Evolutionary conservation across 768 basidiomycete species (phyloP), one percentile per base, ranked within the genome.

Genomic region (Glaciozyma antarctica): DNA sequence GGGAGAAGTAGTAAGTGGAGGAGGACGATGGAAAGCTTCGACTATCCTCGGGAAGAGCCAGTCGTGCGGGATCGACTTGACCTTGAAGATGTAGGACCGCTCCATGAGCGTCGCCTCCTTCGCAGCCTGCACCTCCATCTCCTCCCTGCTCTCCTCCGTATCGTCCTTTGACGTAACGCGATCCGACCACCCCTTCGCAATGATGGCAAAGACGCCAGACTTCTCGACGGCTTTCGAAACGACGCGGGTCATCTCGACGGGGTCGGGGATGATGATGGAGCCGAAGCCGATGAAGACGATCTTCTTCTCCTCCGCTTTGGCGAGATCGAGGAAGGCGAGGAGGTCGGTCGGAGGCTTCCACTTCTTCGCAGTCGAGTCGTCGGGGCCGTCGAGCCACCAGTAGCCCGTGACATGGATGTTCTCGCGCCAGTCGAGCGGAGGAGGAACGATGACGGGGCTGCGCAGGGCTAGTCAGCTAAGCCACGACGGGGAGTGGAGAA

Each of bases 171-270:
- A 62, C 3, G 86, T 82, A 5, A 93, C 81, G 60, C 95, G 82
- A 76, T 95, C 93, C 17, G 91, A 94, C 94, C 94, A 99, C 34
- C 94, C 94, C 78, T 97, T 98, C 30, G 93, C 97, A 41, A 99
- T 80, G 73, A 99, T 91, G 26, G 90, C 91, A 75, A 84, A 82
- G 8, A 98, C 92, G 4, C 87, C 92, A 70, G 90, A 90, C 64
- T 85, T 82, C 16, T 85, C 75, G 57, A 98, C 86, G 5, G 94
- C 90, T 56, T 95, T 88, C 51, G 94, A 81, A 57, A 99, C 88
- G 73, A 84, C 88, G 49, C 84, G 84, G 0, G 95, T 97, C 88
- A 99, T 91, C 48, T 83, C 82, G 74, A 84, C 86, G 4, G 94
- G 93, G 76, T 99, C 91, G 28, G 92, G 87, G 54, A 99, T 93